phyloP scores from a whole-genome alignment of 148 eudicot species.

The Vaccinium darrowii region DNA sequence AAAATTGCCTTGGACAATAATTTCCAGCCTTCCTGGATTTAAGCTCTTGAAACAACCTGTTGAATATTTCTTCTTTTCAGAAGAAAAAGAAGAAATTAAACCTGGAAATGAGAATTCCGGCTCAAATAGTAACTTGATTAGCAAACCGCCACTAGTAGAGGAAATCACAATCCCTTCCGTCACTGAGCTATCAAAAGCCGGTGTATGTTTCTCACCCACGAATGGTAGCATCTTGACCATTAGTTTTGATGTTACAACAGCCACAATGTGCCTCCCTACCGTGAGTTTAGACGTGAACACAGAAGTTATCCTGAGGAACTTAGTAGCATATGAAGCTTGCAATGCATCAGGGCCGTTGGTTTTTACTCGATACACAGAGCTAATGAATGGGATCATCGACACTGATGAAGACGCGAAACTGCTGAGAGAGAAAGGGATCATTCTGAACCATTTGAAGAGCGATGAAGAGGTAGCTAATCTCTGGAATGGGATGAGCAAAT shows the following conservation, averaged over 20 bases:
- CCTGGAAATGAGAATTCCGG: slow-evolving; percentile 4
- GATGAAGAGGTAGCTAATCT: slow-evolving; percentile 51
- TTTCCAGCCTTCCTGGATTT: slow-evolving; percentile 22
- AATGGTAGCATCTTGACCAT: slow-evolving; percentile 19
- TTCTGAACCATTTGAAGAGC: slow-evolving; percentile 49
- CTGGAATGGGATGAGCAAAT: slow-evolving; percentile 70
- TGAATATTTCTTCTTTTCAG: slow-evolving; percentile 22
- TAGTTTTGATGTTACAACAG: slow-evolving; percentile 16
- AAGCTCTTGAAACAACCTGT: slow-evolving; percentile 22
- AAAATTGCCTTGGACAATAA: slow-evolving; percentile 21
- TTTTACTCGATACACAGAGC: slow-evolving; percentile 49
- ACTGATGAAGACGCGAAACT: slow-evolving; percentile 48
- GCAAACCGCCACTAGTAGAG: slow-evolving; percentile 27
- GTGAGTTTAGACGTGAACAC: slow-evolving; percentile 31
- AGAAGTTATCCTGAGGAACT: slow-evolving; percentile 32
- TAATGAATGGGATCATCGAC: slow-evolving; percentile 70
- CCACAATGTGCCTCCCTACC: slow-evolving; percentile 26
- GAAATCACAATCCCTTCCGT: slow-evolving; percentile 41
- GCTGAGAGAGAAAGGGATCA: slow-evolving; percentile 50
- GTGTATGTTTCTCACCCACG: slow-evolving; percentile 27
- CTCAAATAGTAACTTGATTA: background rate
- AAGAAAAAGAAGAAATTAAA: slow-evolving; percentile 10
- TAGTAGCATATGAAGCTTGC: slow-evolving; percentile 60
- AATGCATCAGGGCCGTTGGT: slow-evolving; percentile 31
- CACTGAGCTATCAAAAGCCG: slow-evolving; percentile 28